phyloP scores from a whole-genome alignment of 306 rosid genomes.

The Cotoneaster glaucophyllus region DNA sequence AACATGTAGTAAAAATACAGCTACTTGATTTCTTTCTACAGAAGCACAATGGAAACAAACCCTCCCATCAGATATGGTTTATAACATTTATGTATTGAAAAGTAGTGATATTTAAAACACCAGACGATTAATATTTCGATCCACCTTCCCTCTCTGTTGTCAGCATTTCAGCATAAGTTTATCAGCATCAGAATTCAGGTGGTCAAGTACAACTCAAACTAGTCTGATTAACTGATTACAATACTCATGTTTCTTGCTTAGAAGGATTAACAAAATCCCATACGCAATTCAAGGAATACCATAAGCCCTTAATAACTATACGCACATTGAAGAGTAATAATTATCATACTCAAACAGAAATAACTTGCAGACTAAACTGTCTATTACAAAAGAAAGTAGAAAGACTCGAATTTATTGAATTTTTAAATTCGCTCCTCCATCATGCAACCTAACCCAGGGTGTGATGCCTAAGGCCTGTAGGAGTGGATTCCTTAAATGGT shows the following conservation, averaged over 20 bases:
- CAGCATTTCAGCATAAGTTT: background rate
- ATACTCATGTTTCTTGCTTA: background rate
- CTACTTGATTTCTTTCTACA: background rate
- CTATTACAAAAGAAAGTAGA: too few species aligned
- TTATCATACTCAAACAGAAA: background rate
- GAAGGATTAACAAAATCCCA: background rate
- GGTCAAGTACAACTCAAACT: background rate
- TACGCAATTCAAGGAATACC: background rate
- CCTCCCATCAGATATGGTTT: background rate
- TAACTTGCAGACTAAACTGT: too few species aligned
- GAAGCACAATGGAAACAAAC: background rate
- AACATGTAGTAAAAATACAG: background rate
- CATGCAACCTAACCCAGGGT: background rate
- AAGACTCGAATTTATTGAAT: too few species aligned
- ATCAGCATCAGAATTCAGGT: background rate
- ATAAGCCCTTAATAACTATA: background rate
- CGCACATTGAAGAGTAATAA: background rate
- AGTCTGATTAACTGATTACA: background rate
- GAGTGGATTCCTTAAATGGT: too few species aligned
- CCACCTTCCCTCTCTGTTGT: background rate
- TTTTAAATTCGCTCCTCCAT: too few species aligned
- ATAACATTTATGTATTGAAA: background rate
- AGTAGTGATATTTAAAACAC: background rate
- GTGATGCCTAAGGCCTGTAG: too few species aligned
- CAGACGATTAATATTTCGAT: background rate